Percentiles rank a stretch among this genome's conserved stretches.
Conservation (phyloP, 1,284 basidiomycete genomes). For the Wallemia mellicola region DNA sequence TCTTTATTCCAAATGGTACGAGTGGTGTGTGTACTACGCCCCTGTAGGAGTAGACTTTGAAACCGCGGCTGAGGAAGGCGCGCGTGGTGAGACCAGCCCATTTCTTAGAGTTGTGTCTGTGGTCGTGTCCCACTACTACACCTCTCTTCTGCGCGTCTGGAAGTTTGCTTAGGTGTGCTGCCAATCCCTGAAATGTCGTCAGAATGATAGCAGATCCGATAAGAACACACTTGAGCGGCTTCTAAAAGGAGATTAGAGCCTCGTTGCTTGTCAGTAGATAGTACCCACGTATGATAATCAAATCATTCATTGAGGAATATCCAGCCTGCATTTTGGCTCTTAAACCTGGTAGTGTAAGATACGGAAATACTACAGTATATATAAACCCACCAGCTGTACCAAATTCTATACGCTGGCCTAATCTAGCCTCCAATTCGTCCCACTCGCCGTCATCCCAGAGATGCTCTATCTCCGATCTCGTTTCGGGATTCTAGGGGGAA, state of each 20-base stretch:
- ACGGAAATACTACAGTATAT: background rate
- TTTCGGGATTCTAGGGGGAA: conserved; percentile 21
- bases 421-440: conserved; percentile 25
- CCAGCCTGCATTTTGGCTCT: conserved; percentile 57
- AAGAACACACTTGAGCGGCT: conserved; percentile 4
- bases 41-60: conserved; percentile 36
- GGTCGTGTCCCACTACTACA: conserved; percentile 50
- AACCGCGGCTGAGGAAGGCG: conserved; percentile 29
- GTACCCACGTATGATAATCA: conserved; percentile 45
- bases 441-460: conserved; percentile 21
- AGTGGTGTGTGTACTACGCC: conserved; percentile 34
- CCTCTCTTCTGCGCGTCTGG: conserved; percentile 26
- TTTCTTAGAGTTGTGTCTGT: conserved; percentile 38
- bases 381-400: conserved; percentile 39
- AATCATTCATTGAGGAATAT: conserved; percentile 56
- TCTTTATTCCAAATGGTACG: conserved; percentile 43
- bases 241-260: background rate
- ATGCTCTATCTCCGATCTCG: conserved; percentile 24
- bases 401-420: conserved; percentile 45
- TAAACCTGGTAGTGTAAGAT: conserved; percentile 22
- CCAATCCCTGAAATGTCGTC: conserved; percentile 28
- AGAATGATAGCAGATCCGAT: background rate
- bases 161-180: conserved; percentile 30
- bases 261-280: conserved; percentile 1
- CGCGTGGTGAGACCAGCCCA: conserved; percentile 45